Conservation (phyloP, 2,329 filamentous ascomycete species). For the Hypoxylon sp. region DNA sequence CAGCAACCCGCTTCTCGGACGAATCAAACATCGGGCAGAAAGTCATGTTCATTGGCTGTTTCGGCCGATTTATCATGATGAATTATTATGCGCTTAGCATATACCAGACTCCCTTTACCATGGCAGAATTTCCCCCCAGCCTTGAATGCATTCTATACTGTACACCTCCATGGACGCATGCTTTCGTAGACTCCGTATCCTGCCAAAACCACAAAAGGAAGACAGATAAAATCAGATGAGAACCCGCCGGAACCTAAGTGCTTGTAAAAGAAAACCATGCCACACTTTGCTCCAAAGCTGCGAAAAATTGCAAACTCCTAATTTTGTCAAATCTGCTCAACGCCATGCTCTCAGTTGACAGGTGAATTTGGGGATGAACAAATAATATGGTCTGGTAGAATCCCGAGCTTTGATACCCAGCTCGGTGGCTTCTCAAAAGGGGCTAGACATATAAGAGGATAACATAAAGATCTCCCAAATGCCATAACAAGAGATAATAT, state of each 20-base stretch:
- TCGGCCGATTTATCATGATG: conserved; percentile 15
- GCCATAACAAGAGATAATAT: conserved; percentile 10
- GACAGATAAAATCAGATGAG: conserved; percentile 10
- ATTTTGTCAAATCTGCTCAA: conserved; percentile 6
- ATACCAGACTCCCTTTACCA: conserved; percentile 33
- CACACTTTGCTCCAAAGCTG: conserved; percentile 11
- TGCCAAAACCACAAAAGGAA: conserved; percentile 19
- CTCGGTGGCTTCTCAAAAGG: not conserved
- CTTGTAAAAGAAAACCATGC: conserved; percentile 14
- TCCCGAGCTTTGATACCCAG: not conserved
- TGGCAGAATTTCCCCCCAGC: conserved; percentile 21
- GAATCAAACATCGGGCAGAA: not conserved
- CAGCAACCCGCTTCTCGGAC: not conserved
- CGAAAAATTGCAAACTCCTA: conserved; percentile 25
- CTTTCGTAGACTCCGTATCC: conserved; percentile 35
- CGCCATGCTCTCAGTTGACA: not conserved
- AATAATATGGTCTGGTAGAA: not conserved
- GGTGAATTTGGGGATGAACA: conserved; percentile 11
- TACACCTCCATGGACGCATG: conserved; percentile 32
- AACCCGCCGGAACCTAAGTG: not conserved
- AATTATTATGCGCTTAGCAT: conserved; percentile 32
- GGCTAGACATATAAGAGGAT: conserved; percentile 11
- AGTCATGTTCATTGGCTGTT: conserved; percentile 8
- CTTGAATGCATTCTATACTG: conserved; percentile 41
- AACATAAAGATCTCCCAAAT: conserved; percentile 10